These are phyloP conservation scores for Crucibulum laeve DNA, from an alignment of 768 basidiomycete species.

Conservation along the genomic window DNA sequence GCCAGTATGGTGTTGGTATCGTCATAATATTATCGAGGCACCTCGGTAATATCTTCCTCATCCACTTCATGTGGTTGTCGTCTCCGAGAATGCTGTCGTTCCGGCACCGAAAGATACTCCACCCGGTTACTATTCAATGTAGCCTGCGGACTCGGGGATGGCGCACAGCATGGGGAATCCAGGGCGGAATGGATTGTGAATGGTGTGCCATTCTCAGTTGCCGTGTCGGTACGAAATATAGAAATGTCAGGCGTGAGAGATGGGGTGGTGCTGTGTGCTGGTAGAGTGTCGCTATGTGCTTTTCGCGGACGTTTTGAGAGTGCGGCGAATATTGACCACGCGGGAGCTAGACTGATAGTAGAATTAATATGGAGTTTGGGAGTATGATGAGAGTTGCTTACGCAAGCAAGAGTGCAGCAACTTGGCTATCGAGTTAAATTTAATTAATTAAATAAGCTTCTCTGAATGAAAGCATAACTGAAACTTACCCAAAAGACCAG, in stretches of 20 bases:
- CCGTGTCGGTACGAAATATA: not conserved
- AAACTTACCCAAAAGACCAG: constrained; percentile 14
- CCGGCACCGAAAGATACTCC: too few relatives aligned
- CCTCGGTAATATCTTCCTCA: too few relatives aligned
- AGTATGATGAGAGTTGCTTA: not conserved
- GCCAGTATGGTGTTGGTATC: too few relatives aligned
- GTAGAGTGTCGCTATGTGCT: not conserved
- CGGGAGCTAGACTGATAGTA: constrained; percentile 9
- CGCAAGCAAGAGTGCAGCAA: constrained; percentile 13
- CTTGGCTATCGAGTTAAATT: constrained; percentile 7
- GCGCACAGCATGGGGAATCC: too few relatives aligned
- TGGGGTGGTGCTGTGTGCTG: not conserved
- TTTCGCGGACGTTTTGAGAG: not conserved
- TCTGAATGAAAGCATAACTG: not conserved
- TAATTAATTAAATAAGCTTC: not conserved
- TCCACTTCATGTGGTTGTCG: too few relatives aligned
- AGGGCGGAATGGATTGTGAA: too few relatives aligned
- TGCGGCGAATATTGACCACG: constrained; percentile 11
- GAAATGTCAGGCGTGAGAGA: not conserved
- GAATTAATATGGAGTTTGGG: not conserved
- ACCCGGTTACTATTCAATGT: too few relatives aligned
- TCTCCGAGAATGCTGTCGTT: too few relatives aligned
- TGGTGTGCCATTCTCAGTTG: too few relatives aligned
- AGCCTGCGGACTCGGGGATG: too few relatives aligned
- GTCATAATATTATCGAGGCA: too few relatives aligned